Conservation (phyloP, 805 yeast species). For the Saturnispora sanitii region DNA sequence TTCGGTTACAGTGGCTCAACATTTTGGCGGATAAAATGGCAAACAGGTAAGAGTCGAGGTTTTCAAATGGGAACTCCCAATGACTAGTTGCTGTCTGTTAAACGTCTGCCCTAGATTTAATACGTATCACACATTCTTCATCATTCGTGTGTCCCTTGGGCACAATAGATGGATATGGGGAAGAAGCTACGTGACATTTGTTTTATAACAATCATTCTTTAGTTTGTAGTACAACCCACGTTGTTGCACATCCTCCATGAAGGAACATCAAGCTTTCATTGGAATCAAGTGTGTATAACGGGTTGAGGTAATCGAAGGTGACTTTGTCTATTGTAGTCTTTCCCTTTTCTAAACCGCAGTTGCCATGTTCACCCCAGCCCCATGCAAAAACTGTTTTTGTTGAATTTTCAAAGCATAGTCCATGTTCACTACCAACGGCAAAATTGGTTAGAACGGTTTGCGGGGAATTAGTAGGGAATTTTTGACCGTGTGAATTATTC, state of each 20-base stretch:
- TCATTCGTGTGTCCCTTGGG: conserved; percentile 34
- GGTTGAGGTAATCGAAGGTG: conserved; percentile 31
- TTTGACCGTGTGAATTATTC: conserved; percentile 69
- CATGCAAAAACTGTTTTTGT: conserved; percentile 47
- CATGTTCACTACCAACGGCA: conserved; percentile 83
- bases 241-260: conserved; percentile 60
- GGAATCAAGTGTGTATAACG: conserved; percentile 18
- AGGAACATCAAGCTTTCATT: conserved; percentile 25
- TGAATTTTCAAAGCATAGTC: conserved; percentile 32
- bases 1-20: neutral
- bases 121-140: conserved; percentile 78
- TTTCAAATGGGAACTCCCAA: neutral
- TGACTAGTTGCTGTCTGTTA: conserved; percentile 18
- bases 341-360: conserved; percentile 50
- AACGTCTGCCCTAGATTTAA: conserved; percentile 52
- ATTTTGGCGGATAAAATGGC: conserved; percentile 7
- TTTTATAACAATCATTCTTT: neutral
- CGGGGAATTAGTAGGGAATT: conserved; percentile 19
- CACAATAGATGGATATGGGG: conserved; percentile 65
- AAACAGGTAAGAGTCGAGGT: conserved; percentile 2
- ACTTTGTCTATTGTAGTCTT: conserved; percentile 20
- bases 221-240: conserved; percentile 36
- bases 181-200: conserved; percentile 66
- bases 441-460: neutral
- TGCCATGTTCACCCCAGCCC: conserved; percentile 99